phyloP scores from a whole-genome alignment of 441 rosid species.

The Erysimum cheiri region DNA sequence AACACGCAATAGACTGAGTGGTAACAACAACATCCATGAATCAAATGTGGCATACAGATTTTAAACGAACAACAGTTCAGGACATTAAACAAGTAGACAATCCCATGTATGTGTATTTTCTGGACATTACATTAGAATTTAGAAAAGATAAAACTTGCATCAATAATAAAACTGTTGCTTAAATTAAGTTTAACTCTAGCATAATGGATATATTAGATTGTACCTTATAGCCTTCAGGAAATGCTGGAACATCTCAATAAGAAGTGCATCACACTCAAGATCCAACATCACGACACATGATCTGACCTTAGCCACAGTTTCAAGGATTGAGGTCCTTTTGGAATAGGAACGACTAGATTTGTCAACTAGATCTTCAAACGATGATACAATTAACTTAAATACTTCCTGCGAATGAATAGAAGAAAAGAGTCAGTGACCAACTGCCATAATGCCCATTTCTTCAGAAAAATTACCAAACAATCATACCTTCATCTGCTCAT shows the following conservation, averaged over 20 bases:
- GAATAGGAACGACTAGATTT: constrained; percentile 69
- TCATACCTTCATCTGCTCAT: constrained; percentile 88
- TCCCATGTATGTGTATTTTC: neutral
- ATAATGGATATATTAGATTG: constrained; percentile 17
- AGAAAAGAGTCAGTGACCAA: constrained; percentile 11
- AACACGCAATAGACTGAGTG: neutral
- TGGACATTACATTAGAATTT: constrained; percentile 9
- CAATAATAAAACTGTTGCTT: no score
- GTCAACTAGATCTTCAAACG: constrained; percentile 79
- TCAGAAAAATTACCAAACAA: neutral
- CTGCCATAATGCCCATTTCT: constrained; percentile 6
- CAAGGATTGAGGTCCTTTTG: constrained; percentile 85
- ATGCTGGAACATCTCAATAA: constrained; percentile 90
- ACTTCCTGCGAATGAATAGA: constrained; percentile 56
- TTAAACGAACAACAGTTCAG: constrained; percentile 4
- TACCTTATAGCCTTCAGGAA: constrained; percentile 88
- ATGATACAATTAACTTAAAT: constrained; percentile 63
- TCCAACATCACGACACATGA: constrained; percentile 99
- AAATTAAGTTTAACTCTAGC: neutral
- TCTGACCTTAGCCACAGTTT: constrained; percentile 94
- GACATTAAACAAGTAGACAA: constrained; percentile 23
- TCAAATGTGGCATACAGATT: constrained; percentile 19
- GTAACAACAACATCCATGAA: constrained; percentile 1
- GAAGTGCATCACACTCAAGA: constrained; percentile 90
- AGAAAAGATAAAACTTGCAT: no score